Percentiles rank a stretch among this genome's conserved stretches.
Evolutionary conservation across 164 flowering plant genomes (phyloP).

Genomic region (Stephania cephalantha): DNA sequence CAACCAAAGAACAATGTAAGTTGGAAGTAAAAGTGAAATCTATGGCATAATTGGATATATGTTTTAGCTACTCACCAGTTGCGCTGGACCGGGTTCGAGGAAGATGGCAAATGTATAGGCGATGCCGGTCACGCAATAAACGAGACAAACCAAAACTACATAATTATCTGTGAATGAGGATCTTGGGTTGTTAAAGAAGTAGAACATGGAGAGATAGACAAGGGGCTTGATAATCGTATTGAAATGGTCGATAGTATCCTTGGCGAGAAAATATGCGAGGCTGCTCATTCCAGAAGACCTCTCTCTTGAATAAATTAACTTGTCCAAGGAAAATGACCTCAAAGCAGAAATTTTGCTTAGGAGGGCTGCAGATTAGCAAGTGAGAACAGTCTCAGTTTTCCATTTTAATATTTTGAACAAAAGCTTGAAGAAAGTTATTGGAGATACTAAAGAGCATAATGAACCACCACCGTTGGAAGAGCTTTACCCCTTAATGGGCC

Average conservation of each 20-base stretch:
- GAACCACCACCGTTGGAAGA: too few species aligned
- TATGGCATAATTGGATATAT: background rate
- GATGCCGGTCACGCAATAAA: constrained; percentile 92
- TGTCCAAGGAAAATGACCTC: constrained; percentile 85
- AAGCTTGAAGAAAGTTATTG: background rate
- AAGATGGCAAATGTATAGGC: constrained; percentile 78
- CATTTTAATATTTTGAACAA: background rate
- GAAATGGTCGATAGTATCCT: constrained; percentile 83
- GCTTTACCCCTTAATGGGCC: too few species aligned
- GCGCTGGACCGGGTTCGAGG: constrained; percentile 86
- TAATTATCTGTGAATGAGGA: constrained; percentile 76
- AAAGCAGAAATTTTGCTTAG: constrained; percentile 78
- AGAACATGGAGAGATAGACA: constrained; percentile 94
- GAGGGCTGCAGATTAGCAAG: constrained; percentile 52
- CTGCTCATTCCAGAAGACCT: constrained; percentile 89
- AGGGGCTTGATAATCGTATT: constrained; percentile 82
- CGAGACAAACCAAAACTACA: constrained; percentile 66
- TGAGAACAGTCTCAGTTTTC: background rate
- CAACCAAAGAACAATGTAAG: constrained; percentile 7
- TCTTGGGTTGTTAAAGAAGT: constrained; percentile 96
- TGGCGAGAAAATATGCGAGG: constrained; percentile 78
- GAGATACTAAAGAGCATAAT: background rate
- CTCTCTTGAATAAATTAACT: constrained; percentile 86
- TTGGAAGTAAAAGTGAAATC: background rate
- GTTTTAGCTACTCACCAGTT: constrained; percentile 53